These are phyloP conservation scores for Neodidymelliopsis sp. DNA, from an alignment of 2,329 filamentous ascomycete species.

Conservation along the genomic window DNA sequence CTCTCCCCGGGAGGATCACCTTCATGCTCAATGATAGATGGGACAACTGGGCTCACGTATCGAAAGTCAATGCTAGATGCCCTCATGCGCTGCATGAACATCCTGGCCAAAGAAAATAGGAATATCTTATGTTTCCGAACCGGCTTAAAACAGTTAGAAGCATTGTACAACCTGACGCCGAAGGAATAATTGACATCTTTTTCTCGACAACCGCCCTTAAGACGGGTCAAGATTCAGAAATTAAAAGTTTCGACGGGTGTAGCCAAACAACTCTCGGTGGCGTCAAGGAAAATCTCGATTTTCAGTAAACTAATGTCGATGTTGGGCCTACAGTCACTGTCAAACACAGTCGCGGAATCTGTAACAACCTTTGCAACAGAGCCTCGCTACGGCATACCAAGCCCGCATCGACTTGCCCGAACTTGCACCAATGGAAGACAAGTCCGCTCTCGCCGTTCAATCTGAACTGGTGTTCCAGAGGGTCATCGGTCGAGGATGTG, in stretches of 20 bases:
- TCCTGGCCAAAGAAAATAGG: constrained; percentile 23
- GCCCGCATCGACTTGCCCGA: constrained; percentile 7
- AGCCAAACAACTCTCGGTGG: neutral
- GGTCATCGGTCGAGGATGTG: neutral
- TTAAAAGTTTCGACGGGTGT: neutral
- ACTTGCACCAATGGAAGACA: neutral
- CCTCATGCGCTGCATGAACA: constrained; percentile 23
- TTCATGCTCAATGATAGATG: constrained; percentile 13
- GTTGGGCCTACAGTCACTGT: neutral
- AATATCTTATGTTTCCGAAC: constrained; percentile 26
- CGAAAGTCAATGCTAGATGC: constrained; percentile 27
- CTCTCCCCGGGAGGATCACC: constrained; percentile 7
- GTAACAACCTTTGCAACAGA: constrained; percentile 3
- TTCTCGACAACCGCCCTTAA: neutral
- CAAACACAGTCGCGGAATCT: constrained; percentile 6
- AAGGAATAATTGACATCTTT: neutral
- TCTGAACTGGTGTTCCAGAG: neutral
- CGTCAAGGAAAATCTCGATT: too few species aligned
- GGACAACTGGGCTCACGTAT: constrained; percentile 11
- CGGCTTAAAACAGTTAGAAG: constrained; percentile 19
- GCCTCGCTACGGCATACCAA: constrained; percentile 7
- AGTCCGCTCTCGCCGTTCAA: neutral
- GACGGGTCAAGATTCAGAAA: neutral
- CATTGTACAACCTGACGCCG: constrained; percentile 14
- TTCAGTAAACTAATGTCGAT: too few species aligned